phyloP scores from a whole-genome alignment of 2,329 filamentous ascomycete genomes.

The Venturia carpophila region DNA sequence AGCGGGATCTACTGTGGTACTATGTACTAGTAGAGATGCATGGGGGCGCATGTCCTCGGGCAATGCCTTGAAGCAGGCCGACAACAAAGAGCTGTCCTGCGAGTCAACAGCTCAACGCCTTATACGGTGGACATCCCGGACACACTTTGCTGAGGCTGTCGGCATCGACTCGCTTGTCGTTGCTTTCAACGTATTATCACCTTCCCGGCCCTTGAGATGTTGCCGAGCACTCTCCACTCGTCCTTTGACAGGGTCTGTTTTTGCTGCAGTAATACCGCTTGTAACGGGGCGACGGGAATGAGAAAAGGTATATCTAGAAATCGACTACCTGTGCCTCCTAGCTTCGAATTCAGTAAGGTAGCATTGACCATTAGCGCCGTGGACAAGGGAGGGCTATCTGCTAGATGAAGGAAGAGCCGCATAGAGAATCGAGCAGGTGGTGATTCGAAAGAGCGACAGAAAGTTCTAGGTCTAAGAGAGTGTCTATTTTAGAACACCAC shows the following conservation, averaged over 20 bases:
- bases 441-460: neutral
- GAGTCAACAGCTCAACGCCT: neutral
- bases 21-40: too few species aligned
- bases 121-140: neutral
- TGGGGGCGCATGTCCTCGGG: slow-evolving; percentile 4
- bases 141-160: neutral
- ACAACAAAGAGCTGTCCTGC: neutral
- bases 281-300: neutral
- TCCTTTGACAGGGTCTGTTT: neutral
- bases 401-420: too few species aligned
- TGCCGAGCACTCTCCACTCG: neutral
- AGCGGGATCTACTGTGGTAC: neutral
- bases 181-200: neutral
- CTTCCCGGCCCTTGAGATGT: neutral
- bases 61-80: neutral
- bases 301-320: neutral
- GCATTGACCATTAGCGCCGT: neutral
- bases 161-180: neutral
- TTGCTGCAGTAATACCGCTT: neutral
- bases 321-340: neutral
- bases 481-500: neutral
- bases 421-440: neutral
- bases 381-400: neutral
- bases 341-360: too few species aligned
- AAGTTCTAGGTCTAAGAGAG: neutral